These are phyloP conservation scores for Pichia sp. DNA, from an alignment of 1,139 yeast species.

Conservation along the genomic window DNA sequence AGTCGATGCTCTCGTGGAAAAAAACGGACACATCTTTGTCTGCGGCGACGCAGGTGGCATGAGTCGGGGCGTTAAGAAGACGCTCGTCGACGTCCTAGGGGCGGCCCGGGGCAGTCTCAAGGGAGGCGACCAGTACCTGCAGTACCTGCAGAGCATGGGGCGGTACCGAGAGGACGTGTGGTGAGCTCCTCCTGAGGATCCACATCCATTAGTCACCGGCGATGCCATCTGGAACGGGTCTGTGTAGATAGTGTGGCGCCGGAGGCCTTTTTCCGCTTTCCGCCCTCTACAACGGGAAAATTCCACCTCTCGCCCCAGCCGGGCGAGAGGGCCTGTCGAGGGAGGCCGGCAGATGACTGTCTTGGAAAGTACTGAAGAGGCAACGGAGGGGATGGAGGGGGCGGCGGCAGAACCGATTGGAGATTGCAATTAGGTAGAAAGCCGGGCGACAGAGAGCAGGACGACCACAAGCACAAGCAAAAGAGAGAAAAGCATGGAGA, in stretches of 20 bases:
- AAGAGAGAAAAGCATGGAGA: slow-evolving; percentile 2
- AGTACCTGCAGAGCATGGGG: slow-evolving; percentile 74
- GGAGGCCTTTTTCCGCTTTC: too few species aligned
- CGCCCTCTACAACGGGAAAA: too few species aligned
- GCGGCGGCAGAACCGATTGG: too few species aligned
- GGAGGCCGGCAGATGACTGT: too few species aligned
- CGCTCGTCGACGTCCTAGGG: slow-evolving; percentile 61
- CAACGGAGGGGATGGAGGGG: too few species aligned
- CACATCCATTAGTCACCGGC: neutral
- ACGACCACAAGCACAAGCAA: neutral
- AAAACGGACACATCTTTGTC: slow-evolving; percentile 81
- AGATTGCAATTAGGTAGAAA: too few species aligned
- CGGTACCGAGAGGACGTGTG: slow-evolving; percentile 96
- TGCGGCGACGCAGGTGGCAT: slow-evolving; percentile 94
- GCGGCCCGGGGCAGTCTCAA: slow-evolving; percentile 37
- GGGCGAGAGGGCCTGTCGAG: too few species aligned
- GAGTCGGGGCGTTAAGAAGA: slow-evolving; percentile 86
- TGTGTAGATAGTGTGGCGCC: too few species aligned
- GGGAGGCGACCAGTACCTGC: slow-evolving; percentile 62
- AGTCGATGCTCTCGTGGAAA: slow-evolving; percentile 46
- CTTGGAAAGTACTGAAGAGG: too few species aligned
- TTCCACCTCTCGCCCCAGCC: too few species aligned
- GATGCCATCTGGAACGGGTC: neutral
- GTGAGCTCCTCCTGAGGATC: slow-evolving; percentile 41
- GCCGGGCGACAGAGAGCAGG: neutral